phyloP scores from a whole-genome alignment of 768 basidiomycete genomes.

The Rhizopogon roseolus region DNA sequence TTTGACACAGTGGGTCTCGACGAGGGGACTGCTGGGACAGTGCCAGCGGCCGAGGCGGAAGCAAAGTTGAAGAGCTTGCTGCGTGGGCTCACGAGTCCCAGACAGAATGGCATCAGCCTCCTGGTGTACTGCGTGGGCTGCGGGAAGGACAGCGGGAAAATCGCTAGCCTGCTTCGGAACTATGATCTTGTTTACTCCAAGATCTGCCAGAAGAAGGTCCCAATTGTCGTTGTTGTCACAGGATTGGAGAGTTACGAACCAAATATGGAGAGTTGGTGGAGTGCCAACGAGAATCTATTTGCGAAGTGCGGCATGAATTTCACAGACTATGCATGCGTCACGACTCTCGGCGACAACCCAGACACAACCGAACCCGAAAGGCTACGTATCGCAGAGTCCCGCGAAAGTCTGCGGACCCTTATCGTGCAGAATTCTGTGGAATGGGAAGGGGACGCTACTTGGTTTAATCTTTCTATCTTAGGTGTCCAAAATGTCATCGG shows the following conservation, averaged over 20 bases:
- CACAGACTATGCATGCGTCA: too few relatives aligned
- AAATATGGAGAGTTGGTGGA: too few relatives aligned
- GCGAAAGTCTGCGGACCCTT: slow-evolving; percentile 15
- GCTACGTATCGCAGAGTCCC: slow-evolving; percentile 12
- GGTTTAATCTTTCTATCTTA: slow-evolving; percentile 1
- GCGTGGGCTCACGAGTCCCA: slow-evolving; percentile 11
- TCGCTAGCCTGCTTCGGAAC: too few relatives aligned
- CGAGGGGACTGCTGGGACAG: slow-evolving; percentile 16
- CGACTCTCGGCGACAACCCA: too few relatives aligned
- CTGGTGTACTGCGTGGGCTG: slow-evolving; percentile 21
- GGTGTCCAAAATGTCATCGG: slow-evolving; percentile 1
- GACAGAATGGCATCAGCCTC: slow-evolving; percentile 28
- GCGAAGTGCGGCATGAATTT: too few relatives aligned
- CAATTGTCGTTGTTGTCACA: too few relatives aligned
- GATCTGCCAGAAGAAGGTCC: too few relatives aligned
- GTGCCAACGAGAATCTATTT: too few relatives aligned
- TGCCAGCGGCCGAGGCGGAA: slow-evolving; percentile 9
- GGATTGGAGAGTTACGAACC: too few relatives aligned
- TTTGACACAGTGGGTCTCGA: slow-evolving; percentile 37
- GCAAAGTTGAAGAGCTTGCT: slow-evolving; percentile 16
- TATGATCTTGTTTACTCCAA: too few relatives aligned
- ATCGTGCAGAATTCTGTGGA: slow-evolving; percentile 14
- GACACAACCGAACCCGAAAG: too few relatives aligned
- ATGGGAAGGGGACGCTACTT: neutral
- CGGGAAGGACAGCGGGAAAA: too few relatives aligned